These are phyloP conservation scores for Copromyces sp. DNA, from an alignment of 495 filamentous ascomycete species.

Conservation along the genomic window DNA sequence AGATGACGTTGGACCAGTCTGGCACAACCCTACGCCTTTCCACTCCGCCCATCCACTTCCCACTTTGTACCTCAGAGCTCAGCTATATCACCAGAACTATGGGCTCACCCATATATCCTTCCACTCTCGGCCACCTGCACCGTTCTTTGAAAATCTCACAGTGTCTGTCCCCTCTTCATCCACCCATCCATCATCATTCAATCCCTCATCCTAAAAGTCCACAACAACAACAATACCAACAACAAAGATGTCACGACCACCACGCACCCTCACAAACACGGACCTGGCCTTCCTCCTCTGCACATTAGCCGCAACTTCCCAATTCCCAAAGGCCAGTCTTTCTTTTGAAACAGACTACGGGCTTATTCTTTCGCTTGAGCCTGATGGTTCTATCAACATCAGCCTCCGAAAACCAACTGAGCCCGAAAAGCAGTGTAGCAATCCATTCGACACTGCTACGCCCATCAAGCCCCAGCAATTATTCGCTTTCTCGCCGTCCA, in stretches of 20 bases:
- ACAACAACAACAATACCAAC: too few relatives aligned
- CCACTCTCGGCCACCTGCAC: neutral
- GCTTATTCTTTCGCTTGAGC: slow-evolving; percentile 3
- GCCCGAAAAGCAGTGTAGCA: neutral
- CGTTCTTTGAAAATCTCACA: neutral
- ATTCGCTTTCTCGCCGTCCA: neutral
- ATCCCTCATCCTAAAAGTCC: too few relatives aligned
- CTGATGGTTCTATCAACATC: slow-evolving; percentile 2
- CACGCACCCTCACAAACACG: slow-evolving; percentile 8
- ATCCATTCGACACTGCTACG: neutral
- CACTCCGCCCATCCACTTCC: neutral
- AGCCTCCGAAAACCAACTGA: neutral
- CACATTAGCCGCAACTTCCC: neutral
- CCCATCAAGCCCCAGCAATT: neutral
- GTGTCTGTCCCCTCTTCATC: neutral
- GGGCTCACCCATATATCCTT: neutral
- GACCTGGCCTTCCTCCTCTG: slow-evolving; percentile 14
- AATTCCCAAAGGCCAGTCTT: neutral
- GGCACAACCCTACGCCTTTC: neutral
- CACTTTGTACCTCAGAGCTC: neutral
- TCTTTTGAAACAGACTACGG: slow-evolving; percentile 6
- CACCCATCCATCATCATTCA: neutral
- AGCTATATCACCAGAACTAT: neutral
- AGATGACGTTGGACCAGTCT: neutral
- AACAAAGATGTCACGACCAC: slow-evolving; percentile 1